These are phyloP conservation scores for Niveomyces coronatus DNA, from an alignment of 2,329 filamentous ascomycete genomes.

Conservation along the genomic window DNA sequence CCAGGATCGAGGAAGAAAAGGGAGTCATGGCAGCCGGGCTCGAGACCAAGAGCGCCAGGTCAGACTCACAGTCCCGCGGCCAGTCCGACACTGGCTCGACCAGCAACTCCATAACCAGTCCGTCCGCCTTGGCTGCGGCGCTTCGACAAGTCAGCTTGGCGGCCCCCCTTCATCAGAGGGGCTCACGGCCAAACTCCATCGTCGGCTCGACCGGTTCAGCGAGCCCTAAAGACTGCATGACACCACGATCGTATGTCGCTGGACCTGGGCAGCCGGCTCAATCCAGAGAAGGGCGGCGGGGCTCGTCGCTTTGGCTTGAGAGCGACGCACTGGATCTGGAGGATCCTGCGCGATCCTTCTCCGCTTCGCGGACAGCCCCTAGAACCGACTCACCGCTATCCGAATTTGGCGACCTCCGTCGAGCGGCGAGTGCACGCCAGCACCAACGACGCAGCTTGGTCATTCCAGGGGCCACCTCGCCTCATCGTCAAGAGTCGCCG, in stretches of 20 bases:
- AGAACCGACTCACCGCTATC: constrained; percentile 86
- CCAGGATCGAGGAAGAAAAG: constrained; percentile 9
- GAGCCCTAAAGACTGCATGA: constrained; percentile 84
- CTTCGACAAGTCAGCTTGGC: constrained; percentile 31
- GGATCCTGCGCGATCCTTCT: constrained; percentile 74
- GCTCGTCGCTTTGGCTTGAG: constrained; percentile 64
- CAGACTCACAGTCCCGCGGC: constrained; percentile 8
- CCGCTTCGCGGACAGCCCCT: constrained; percentile 54
- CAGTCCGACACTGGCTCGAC: constrained; percentile 39
- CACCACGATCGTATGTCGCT: constrained; percentile 71
- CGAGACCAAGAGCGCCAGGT: constrained; percentile 12
- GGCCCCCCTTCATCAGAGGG: constrained; percentile 14
- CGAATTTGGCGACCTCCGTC: constrained; percentile 66
- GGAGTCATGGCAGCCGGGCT: constrained; percentile 23
- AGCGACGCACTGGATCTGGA: constrained; percentile 82
- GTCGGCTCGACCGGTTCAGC: constrained; percentile 72
- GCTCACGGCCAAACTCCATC: constrained; percentile 40
- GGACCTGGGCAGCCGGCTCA: constrained; percentile 45
- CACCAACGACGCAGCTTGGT: constrained; percentile 82
- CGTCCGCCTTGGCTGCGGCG: constrained; percentile 47
- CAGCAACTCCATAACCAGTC: constrained; percentile 20
- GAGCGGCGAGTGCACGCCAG: constrained; percentile 69
- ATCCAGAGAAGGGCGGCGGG: constrained; percentile 57
- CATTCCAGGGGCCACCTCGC: constrained; percentile 66
- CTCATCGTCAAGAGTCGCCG: constrained; percentile 80